Conservation (phyloP, 129 eudicot genomes). For the Chrysanthemum seticuspe region DNA sequence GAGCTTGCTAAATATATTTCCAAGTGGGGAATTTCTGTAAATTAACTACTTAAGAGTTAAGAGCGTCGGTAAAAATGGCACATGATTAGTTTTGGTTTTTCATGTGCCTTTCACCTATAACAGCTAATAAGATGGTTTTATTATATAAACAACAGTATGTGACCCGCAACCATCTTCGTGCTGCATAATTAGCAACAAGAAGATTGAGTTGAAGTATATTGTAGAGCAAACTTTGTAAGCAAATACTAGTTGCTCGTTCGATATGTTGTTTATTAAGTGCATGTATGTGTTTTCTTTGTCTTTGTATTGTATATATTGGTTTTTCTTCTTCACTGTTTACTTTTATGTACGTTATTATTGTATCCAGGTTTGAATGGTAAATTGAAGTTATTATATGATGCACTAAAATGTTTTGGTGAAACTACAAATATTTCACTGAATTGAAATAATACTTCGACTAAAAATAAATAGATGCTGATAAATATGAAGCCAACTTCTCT, state of each 20-base stretch:
- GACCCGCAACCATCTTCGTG: slow-evolving; percentile 25
- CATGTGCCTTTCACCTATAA: not conserved
- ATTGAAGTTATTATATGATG: too few relatives aligned
- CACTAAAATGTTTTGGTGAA: too few relatives aligned
- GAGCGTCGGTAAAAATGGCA: not conserved
- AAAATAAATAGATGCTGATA: too few relatives aligned
- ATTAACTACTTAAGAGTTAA: not conserved
- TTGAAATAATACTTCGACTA: too few relatives aligned
- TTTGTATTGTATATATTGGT: too few relatives aligned
- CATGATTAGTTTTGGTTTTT: not conserved
- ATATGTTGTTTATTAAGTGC: not conserved
- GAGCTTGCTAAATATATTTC: slow-evolving; percentile 32
- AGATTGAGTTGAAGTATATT: slow-evolving; percentile 20
- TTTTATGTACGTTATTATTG: too few relatives aligned
- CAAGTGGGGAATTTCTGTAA: slow-evolving; percentile 31
- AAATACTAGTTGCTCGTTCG: not conserved
- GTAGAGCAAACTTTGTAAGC: not conserved
- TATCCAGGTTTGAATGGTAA: too few relatives aligned
- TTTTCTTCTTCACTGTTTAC: too few relatives aligned
- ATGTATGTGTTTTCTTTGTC: not conserved
- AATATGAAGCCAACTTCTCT: too few relatives aligned
- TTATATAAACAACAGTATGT: too few relatives aligned
- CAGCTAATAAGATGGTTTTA: too few relatives aligned
- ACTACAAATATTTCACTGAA: too few relatives aligned
- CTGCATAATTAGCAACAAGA: not conserved